phyloP scores from a whole-genome alignment of 257 asterid genomes.

The Solanum clarkiae region DNA sequence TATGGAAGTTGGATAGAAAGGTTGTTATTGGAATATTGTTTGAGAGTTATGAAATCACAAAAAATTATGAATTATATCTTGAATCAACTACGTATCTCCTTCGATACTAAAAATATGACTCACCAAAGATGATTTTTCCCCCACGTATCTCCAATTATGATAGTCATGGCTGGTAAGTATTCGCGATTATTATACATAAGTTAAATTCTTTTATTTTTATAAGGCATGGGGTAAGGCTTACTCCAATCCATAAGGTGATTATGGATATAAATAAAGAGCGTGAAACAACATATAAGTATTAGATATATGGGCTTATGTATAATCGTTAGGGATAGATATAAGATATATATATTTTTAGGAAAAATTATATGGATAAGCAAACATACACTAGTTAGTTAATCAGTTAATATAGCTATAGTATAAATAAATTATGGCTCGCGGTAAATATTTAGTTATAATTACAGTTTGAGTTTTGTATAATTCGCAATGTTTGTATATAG shows the following conservation, averaged over 20 bases:
- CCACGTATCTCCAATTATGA: constrained; percentile 37
- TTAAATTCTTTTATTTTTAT: neutral
- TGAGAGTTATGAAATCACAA: constrained; percentile 40
- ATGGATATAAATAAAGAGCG: constrained; percentile 15
- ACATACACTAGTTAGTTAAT: no score
- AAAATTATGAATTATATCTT: constrained; percentile 9
- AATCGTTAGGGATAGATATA: no score
- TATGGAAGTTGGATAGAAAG: constrained; percentile 21
- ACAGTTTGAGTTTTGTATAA: no score
- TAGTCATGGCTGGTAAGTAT: constrained; percentile 65
- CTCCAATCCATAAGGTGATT: constrained; percentile 39
- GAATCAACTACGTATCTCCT: constrained; percentile 49
- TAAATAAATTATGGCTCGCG: no score
- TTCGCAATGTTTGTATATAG: no score
- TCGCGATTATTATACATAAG: neutral
- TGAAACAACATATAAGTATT: constrained; percentile 14
- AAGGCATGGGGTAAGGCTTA: constrained; percentile 56
- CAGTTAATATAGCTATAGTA: no score
- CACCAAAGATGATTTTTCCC: constrained; percentile 35
- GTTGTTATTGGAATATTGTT: constrained; percentile 41
- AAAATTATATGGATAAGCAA: no score
- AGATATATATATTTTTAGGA: no score
- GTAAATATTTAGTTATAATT: no score
- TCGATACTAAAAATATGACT: constrained; percentile 37
- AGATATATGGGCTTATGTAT: no score